Evolutionary conservation across 179 eudicot genomes (phyloP).

Genomic region (Actinidia arguta): DNA sequence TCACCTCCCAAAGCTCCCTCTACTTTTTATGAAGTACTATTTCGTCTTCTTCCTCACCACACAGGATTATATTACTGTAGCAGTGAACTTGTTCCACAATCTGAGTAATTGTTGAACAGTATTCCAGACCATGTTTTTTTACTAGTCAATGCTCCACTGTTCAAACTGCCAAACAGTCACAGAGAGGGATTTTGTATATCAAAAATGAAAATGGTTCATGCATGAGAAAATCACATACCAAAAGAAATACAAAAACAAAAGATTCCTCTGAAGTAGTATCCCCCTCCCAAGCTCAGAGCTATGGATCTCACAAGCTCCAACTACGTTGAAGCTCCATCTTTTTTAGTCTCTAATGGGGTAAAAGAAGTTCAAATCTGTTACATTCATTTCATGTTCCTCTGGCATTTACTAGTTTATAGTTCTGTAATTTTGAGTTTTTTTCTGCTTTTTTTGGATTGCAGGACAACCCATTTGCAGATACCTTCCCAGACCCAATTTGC

Average conservation of each 20-base stretch:
- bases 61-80: neutral
- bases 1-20: conserved; percentile 28
- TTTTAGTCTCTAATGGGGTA: conserved; percentile 53
- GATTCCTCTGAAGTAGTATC: conserved; percentile 13
- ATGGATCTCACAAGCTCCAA: conserved; percentile 61
- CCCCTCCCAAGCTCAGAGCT: conserved; percentile 15
- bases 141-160: conserved; percentile 6
- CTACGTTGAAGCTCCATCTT: conserved; percentile 49
- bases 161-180: conserved; percentile 13
- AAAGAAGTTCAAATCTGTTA: neutral
- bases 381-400: neutral
- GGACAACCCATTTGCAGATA: conserved; percentile 43
- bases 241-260: neutral
- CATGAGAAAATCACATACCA: conserved; percentile 13
- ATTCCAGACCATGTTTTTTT: conserved; percentile 1
- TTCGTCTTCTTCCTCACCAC: neutral
- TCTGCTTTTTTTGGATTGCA: conserved; percentile 28
- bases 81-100: neutral
- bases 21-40: neutral
- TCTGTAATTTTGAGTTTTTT: conserved; percentile 16
- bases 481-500: conserved; percentile 61
- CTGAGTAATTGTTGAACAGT: conserved; percentile 17
- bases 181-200: neutral
- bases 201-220: conserved; percentile 2
- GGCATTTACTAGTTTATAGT: conserved; percentile 9